These are phyloP conservation scores for Fusarium subtropicale DNA, from an alignment of 2,329 filamentous ascomycete genomes.

Conservation along the genomic window DNA sequence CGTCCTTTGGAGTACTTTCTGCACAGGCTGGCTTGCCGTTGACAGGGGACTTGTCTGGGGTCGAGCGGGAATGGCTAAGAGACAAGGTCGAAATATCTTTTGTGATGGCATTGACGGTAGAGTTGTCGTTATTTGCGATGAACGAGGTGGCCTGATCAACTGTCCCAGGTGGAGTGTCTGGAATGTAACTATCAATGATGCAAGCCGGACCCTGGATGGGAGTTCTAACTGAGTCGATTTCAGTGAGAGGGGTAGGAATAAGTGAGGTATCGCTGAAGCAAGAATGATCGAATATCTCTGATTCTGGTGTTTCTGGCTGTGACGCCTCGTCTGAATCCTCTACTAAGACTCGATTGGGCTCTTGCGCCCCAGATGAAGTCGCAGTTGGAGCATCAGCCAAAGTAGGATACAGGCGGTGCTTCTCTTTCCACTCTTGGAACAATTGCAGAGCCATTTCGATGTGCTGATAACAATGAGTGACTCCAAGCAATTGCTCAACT, in stretches of 20 bases:
- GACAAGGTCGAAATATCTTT: background rate
- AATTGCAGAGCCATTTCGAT: accelerated
- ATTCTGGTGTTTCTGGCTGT: slow-evolving; percentile 9
- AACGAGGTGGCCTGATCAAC: background rate
- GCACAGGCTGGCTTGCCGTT: background rate
- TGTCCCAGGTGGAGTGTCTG: slow-evolving; percentile 1
- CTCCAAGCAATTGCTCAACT: background rate
- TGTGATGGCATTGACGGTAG: background rate
- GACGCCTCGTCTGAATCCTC: slow-evolving; percentile 1
- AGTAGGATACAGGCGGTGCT: background rate
- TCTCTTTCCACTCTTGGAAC: slow-evolving; percentile 14
- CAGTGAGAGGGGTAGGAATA: slow-evolving; percentile 13
- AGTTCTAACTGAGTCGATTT: background rate
- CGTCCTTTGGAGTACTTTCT: background rate
- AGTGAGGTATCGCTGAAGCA: slow-evolving; percentile 2
- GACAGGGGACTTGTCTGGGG: too few species aligned
- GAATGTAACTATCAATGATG: background rate
- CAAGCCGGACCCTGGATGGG: slow-evolving; percentile 1
- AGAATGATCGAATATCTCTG: slow-evolving; percentile 15
- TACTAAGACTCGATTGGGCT: background rate
- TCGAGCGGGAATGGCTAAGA: background rate
- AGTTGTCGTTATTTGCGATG: background rate
- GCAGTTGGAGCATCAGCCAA: background rate
- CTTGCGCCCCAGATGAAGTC: background rate
- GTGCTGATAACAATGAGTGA: background rate